Percentiles rank a stretch among this genome's conserved stretches.
phyloP scores from a whole-genome alignment of 2,329 filamentous ascomycete genomes.

The Epichloe coenophiala region DNA sequence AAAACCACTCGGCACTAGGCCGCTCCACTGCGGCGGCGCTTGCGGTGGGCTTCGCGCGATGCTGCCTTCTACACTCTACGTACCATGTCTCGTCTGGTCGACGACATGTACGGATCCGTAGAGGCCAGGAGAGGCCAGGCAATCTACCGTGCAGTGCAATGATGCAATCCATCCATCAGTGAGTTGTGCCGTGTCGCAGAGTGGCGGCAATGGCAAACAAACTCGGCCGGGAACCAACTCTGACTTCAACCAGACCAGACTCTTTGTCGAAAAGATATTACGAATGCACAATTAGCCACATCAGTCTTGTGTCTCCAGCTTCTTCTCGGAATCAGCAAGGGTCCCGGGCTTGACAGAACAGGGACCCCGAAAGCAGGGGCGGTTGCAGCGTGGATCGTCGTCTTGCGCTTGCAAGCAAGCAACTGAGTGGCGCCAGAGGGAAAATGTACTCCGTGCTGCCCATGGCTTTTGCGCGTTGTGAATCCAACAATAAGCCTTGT shows the following conservation, averaged over 20 bases:
- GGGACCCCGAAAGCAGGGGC: neutral
- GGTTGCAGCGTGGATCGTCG: neutral
- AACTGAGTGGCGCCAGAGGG: neutral
- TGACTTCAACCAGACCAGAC: neutral
- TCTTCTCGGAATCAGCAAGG: neutral
- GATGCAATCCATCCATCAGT: neutral
- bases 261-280: neutral
- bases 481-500: neutral
- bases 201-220: neutral
- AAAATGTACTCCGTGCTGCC: neutral
- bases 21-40: constrained; percentile 47
- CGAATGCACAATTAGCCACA: neutral
- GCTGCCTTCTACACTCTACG: neutral
- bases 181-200: neutral
- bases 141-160: neutral
- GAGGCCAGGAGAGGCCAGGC: no score
- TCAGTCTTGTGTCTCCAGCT: neutral
- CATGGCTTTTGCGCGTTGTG: neutral
- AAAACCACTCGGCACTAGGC: constrained; percentile 46
- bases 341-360: neutral
- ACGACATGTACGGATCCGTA: no score
- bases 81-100: no score
- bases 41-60: constrained; percentile 15
- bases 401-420: neutral
- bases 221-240: neutral